Percentiles rank a stretch among this genome's conserved stretches.
Conservation (phyloP, 805 yeast species). For the Starmerella sp. region DNA sequence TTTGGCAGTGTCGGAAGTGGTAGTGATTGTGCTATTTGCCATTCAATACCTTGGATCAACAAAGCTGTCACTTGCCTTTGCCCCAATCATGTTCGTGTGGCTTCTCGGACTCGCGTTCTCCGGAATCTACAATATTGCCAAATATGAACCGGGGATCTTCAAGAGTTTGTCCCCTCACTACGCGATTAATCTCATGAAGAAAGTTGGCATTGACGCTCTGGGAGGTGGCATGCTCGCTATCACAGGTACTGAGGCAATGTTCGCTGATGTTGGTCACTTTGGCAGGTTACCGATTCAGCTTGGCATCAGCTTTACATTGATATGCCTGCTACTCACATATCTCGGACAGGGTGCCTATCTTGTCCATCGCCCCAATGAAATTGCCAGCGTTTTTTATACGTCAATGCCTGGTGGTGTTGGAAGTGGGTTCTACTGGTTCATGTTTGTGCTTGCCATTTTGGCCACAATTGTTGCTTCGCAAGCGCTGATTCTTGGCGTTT, state of each 20-base stretch:
- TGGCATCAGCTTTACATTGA: slow-evolving; percentile 29
- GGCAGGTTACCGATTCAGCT: slow-evolving; percentile 41
- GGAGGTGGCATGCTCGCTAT: slow-evolving; percentile 44
- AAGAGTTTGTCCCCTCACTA: slow-evolving; percentile 41
- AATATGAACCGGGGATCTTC: slow-evolving; percentile 35
- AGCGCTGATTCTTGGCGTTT: slow-evolving; percentile 47
- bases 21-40: slow-evolving; percentile 37
- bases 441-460: slow-evolving; percentile 41
- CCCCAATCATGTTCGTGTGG: slow-evolving; percentile 48
- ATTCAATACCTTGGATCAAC: slow-evolving; percentile 43
- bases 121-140: slow-evolving; percentile 39
- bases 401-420: slow-evolving; percentile 42
- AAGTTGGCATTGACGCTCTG: slow-evolving; percentile 32
- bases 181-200: slow-evolving; percentile 37
- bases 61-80: slow-evolving; percentile 38
- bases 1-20: slow-evolving; percentile 38
- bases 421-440: slow-evolving; percentile 39
- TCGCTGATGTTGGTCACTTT: slow-evolving; percentile 52
- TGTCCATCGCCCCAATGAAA: slow-evolving; percentile 32
- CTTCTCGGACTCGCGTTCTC: slow-evolving; percentile 34
- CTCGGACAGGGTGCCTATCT: slow-evolving; percentile 49
- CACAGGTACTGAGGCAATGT: slow-evolving; percentile 55
- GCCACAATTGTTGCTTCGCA: slow-evolving; percentile 51
- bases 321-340: slow-evolving; percentile 39
- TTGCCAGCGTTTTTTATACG: slow-evolving; percentile 37